Conservation (phyloP, 257 asterid genomes). For the Nicotiana benthamiana region DNA sequence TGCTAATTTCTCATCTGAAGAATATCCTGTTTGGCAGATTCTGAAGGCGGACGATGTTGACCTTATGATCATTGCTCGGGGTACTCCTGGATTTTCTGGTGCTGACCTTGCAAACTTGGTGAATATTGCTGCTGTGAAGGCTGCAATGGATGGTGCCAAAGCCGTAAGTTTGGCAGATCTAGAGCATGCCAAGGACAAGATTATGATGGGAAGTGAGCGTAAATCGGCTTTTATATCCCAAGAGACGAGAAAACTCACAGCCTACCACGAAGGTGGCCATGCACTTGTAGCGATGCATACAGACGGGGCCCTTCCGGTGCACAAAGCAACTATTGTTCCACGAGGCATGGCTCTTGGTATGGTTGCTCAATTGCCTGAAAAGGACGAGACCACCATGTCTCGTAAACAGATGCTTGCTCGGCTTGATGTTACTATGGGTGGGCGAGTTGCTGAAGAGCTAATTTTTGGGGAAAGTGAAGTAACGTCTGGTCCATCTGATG, state of each 20-base stretch:
- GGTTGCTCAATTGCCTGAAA: conserved; percentile 79
- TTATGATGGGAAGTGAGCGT: conserved; percentile 93
- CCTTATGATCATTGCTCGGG: conserved; percentile 73
- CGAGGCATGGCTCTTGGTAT: conserved; percentile 88
- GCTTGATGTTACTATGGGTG: conserved; percentile 83
- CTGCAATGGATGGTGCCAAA: conserved; percentile 85
- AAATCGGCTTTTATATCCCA: conserved; percentile 84
- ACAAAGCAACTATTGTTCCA: conserved; percentile 88
- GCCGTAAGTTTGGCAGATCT: conserved; percentile 70
- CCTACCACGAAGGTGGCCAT: conserved; percentile 92
- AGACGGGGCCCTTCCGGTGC: conserved; percentile 78
- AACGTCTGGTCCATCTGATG: conserved; percentile 84
- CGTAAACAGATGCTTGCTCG: conserved; percentile 83
- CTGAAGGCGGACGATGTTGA: conserved; percentile 89
- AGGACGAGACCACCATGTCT: conserved; percentile 69
- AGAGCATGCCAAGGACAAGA: conserved; percentile 88
- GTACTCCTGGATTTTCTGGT: conserved; percentile 95
- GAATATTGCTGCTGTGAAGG: conserved; percentile 77
- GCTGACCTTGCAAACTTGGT: conserved; percentile 92
- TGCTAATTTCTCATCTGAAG: not conserved
- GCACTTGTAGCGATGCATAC: conserved; percentile 85
- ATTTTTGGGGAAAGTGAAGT: conserved; percentile 79
- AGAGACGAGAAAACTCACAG: conserved; percentile 64
- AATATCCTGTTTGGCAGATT: conserved; percentile 36
- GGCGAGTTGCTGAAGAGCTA: conserved; percentile 89